phyloP scores from a whole-genome alignment of 371 early-diverging fungal genomes.

The Rhizopus microsporus region DNA sequence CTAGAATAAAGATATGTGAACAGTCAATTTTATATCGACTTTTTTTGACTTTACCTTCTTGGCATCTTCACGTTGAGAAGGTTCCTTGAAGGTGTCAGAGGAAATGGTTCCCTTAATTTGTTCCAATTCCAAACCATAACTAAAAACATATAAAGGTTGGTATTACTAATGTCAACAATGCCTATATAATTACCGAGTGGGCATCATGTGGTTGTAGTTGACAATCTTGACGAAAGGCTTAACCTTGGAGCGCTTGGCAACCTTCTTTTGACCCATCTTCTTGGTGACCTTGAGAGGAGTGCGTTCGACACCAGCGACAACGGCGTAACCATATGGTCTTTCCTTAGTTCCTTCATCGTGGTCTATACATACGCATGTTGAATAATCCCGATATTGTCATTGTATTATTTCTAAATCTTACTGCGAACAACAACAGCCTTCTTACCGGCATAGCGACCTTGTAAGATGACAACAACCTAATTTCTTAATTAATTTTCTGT shows the following conservation, averaged over 20 bases:
- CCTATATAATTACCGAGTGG: conserved; percentile 78
- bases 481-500: background rate
- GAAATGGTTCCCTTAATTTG: conserved; percentile 86
- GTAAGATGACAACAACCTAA: conserved; percentile 95
- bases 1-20: conserved; percentile 20
- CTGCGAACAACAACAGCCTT: conserved; percentile 99
- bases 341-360: conserved; percentile 90
- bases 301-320: conserved; percentile 96
- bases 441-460: conserved; percentile 98
- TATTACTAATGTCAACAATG: background rate
- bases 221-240: conserved; percentile 98
- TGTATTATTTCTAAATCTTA: conserved; percentile 31
- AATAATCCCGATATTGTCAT: background rate
- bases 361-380: conserved; percentile 39
- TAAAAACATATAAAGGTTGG: conserved; percentile 9
- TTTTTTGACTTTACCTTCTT: conserved; percentile 64
- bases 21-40: background rate
- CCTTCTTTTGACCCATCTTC: conserved; percentile 91
- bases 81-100: conserved; percentile 91
- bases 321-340: conserved; percentile 95
- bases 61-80: conserved; percentile 86
- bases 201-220: conserved; percentile 99
- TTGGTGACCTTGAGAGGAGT: conserved; percentile 96
- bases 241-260: conserved; percentile 93
- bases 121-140: conserved; percentile 85